Evolutionary conservation across 495 filamentous ascomycete genomes (phyloP), one percentile per base, ranked within the genome.

Genomic region (Chaetomium fimeti): DNA sequence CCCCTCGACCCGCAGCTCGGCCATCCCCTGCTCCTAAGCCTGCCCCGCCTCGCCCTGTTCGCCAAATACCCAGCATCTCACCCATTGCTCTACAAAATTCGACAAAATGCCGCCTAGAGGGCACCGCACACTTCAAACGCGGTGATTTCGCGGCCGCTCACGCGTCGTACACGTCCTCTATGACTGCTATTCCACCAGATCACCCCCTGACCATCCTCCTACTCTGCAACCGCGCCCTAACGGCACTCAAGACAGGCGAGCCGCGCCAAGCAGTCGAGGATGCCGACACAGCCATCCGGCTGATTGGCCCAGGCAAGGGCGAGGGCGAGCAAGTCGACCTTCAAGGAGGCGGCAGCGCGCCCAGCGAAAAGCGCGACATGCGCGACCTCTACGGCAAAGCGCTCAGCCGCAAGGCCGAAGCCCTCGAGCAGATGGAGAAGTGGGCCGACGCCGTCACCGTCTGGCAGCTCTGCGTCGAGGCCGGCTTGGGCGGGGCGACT

Each of bases 341-440:
- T 2, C 72, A 75, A 28, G 71, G 74, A 3, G 73, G 68, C 22
- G 81, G 82, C 20, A 83, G 79, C 48, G 79, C 76, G 20, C 24
- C 49, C 51, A 85, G 88, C 63, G 82, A 88, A 20, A 81, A 83
- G 29, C 95, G 96, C 64, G 88, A 91, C 49, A 97, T 98, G 93
- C 88, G 83, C 52, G 91, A 93, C 45, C 91, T 96, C 71, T 98
- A 87, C 74, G 91, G 90, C 55, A 98, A 97, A 75, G 93, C 92
- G 0, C 80, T 97, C 48, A 92, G 88, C 75, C 88, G 95, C 61
- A 97, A 97, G 79, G 94, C 95, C 16, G 95, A 98, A 74, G 93
- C 90, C 2, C 81, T 98, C 32, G 94, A 98, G 77, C 90, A 97
- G 69, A 87, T 98, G 71, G 94, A 98, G 78, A 89, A 89, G 72